Conservation (phyloP, 495 filamentous ascomycete species). For the Aspergillus mulundensis region DNA sequence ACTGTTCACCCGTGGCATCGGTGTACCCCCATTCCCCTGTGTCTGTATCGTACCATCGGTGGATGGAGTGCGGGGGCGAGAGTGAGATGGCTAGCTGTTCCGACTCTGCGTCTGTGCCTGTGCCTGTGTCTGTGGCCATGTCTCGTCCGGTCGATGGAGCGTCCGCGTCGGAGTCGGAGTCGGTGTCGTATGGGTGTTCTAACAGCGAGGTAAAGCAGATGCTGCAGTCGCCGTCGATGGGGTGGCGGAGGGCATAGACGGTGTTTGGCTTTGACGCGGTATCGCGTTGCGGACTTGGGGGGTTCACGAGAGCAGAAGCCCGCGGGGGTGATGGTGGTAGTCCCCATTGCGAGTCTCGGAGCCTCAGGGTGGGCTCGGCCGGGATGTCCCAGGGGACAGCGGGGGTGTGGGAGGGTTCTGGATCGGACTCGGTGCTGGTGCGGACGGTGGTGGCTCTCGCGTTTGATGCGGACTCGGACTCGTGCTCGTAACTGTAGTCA, state of each 20-base stretch:
- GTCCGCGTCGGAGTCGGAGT: neutral
- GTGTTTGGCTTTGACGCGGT: too few relatives aligned
- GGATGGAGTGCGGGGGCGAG: neutral
- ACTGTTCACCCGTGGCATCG: neutral
- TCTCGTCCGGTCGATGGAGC: too few relatives aligned
- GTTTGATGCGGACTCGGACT: too few relatives aligned
- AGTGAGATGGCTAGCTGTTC: neutral
- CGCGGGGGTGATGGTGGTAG: too few relatives aligned
- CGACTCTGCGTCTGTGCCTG: neutral
- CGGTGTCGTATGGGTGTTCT: neutral
- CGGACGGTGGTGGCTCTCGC: neutral
- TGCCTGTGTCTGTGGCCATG: too few relatives aligned
- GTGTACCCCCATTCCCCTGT: neutral
- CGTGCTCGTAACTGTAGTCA: too few relatives aligned
- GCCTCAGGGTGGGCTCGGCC: too few relatives aligned
- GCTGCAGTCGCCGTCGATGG: conserved; percentile 65
- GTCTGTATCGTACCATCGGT: neutral
- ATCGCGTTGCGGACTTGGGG: too few relatives aligned
- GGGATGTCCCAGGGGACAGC: too few relatives aligned
- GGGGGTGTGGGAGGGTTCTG: too few relatives aligned
- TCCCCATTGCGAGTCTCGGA: too few relatives aligned
- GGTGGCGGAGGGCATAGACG: conserved; percentile 34
- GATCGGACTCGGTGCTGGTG: neutral
- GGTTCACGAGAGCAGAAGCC: too few relatives aligned
- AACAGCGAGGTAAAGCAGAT: conserved; percentile 52